Conservation (phyloP, 441 rosid species). For the Pelargonium citronellum region DNA sequence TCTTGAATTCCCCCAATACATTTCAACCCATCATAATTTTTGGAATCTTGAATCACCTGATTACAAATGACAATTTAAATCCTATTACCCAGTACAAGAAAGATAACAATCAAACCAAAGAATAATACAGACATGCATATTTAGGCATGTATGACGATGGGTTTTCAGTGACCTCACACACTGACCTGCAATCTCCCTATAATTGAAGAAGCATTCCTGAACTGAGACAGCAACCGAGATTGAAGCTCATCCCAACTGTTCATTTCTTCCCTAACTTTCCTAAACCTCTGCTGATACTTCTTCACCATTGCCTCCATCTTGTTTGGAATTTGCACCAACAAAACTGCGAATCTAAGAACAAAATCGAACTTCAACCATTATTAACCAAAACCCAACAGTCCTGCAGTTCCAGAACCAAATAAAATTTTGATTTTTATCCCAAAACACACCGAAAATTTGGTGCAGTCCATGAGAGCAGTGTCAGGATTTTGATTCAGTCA, state of each 20-base stretch:
- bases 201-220: conserved; percentile 57
- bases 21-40: conserved; percentile 47
- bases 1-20: conserved; percentile 44
- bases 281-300: conserved; percentile 62
- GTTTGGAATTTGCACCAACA: neutral
- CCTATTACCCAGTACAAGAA: neutral
- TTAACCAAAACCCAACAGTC: neutral
- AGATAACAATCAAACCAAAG: neutral
- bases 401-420: neutral
- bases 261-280: conserved; percentile 55
- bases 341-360: neutral
- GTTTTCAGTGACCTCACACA: neutral
- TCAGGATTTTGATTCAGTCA: neutral
- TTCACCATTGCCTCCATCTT: conserved; percentile 58
- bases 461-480: neutral
- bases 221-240: conserved; percentile 48
- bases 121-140: no score
- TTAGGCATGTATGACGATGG: neutral
- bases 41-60: conserved; percentile 10
- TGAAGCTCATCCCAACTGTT: conserved; percentile 61
- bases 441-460: neutral
- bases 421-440: neutral
- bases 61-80: neutral
- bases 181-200: conserved; percentile 57
- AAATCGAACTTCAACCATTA: neutral